Evolutionary conservation across 2,329 filamentous ascomycete genomes (phyloP).

Genomic region (Venturia pyrina): DNA sequence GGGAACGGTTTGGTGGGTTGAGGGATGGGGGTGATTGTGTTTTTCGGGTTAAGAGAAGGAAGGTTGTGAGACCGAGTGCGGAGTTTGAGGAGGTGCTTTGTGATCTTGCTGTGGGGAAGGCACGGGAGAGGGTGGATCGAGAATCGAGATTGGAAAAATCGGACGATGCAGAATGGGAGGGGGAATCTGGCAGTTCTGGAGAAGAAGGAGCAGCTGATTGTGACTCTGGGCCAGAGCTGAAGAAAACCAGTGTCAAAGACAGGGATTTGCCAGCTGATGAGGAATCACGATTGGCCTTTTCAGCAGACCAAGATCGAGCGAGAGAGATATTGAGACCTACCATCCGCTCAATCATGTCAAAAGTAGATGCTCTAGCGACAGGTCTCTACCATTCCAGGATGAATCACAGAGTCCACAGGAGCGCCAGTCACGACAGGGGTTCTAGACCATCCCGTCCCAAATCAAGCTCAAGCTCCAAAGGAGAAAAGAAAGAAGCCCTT

Average conservation of each 20-base stretch:
- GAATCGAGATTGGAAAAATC: constrained; percentile 17
- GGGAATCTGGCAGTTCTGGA: constrained; percentile 14
- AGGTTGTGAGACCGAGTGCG: constrained; percentile 41
- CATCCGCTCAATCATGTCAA: constrained; percentile 58
- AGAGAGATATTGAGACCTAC: constrained; percentile 55
- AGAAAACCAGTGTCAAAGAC: neutral
- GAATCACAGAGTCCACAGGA: constrained; percentile 30
- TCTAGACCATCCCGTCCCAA: neutral
- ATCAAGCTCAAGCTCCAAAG: neutral
- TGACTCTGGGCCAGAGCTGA: neutral
- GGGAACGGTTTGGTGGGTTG: constrained; percentile 37
- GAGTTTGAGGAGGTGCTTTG: constrained; percentile 61
- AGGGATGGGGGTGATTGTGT: constrained; percentile 27
- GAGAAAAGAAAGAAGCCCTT: constrained; percentile 17
- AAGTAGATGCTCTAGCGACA: constrained; percentile 59
- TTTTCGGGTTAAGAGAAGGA: constrained; percentile 40
- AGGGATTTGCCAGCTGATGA: neutral
- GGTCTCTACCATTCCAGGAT: constrained; percentile 59
- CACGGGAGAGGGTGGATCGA: constrained; percentile 52
- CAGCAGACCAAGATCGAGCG: constrained; percentile 62
- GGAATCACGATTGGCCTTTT: constrained; percentile 29
- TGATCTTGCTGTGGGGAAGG: constrained; percentile 54
- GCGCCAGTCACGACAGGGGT: neutral
- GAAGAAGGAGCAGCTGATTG: no score
- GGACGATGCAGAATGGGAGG: constrained; percentile 22